Evolutionary conservation across 2,329 filamentous ascomycete genomes (phyloP), one percentile per base, ranked within the genome.

Genomic region (Diaporthe sp.): DNA sequence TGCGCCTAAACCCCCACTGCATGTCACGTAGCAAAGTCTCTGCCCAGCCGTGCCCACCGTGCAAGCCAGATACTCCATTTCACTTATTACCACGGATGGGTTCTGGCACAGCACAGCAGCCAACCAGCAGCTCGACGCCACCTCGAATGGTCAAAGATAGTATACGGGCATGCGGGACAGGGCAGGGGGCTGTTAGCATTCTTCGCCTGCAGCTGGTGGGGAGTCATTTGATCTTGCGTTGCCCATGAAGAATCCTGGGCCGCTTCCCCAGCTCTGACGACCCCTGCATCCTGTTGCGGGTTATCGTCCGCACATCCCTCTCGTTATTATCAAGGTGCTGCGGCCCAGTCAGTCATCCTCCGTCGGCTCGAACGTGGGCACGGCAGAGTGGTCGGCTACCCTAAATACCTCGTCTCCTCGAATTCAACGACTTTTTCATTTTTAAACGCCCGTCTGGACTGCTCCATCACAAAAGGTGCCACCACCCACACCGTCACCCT

Each of bases 401-500:
- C 58, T 52, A 66, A 71, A 55, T 61, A 35, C 61, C 57, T 64
- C 40, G 58, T 45, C 54, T 22, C 52, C 52, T 57, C 38, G 28
- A 42, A 30, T 38, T 33, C 72, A 66, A 47, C 64, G 61, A 40
- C 57, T 33, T n/a, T 71, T 30, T 73, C 69, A 42, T 42, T 71
- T 25, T 68, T 74, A 69, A 64, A 75, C 74, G 74, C 75, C 74
- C 64, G 55, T 50, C 54, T 75, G 70, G 69, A 69, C 54, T 64
- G 33, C 70, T 66, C 71, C 67, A 69, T 75, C 75, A 71, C 70
- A 68, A 68, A 73, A 66, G 72, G 67, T 72, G 75, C 72, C 55
- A 69, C 68, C 64, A 64, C 50, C 61, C 72, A 64, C 74, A 61
- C 72, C 69, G 69, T 76, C 75, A 76, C 75, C 61, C 69, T 72